Base-by-base conservation (phyloP, 148 eudicot species). In the Vaccinium vitisidaea region DNA sequence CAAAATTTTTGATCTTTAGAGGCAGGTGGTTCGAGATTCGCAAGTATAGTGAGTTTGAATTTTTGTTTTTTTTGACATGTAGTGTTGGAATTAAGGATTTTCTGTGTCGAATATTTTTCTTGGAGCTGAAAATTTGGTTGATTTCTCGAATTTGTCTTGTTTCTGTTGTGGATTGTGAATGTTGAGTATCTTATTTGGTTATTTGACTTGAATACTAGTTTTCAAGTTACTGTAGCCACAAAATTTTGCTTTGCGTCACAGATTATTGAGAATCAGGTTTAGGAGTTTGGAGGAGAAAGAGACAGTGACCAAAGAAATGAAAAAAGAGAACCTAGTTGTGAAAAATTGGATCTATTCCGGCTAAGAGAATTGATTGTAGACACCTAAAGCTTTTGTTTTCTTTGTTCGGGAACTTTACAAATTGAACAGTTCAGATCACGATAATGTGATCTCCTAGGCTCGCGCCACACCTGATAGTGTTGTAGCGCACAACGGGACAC, bases 401-500 rank as follows among this genome's bases (percentile, higher is more conserved):
- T 2, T 8, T 21, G 19, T 16, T 82, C 11, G 74, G 13, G 11
- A 32, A 81, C 27, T 73, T 73, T 56, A 18, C 43, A 4, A 36
- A n/a, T 85, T 8, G 8, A 49, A 25, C 52, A 27, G 18, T 27
- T 13, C 3, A 81, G 69, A 15, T 7, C 16, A 27, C 12, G 32
- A 14, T 59, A 90, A 78, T 83, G 85, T 19, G 63, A 49, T 73
- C 56, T 90, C 86, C 78, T 1, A 23, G 71, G 71, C 71, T 43
- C 6, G 6, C 70, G 2, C 12, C n/a, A 21, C n/a, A 61, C 67
- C 27, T 9, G 11, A 3, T 21, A 2, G 71, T 65, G 32, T 11
- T n/a, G 39, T 65, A 9, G 14, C 1, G 30, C 5, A 23, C 70
- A 8, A 65, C 1, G 1, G 3, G 30, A 9, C 14, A 1, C 30